These are phyloP conservation scores for Eremochloa ophiuroides DNA, from an alignment of 176 grass and related monocot species.

Conservation along the genomic window DNA sequence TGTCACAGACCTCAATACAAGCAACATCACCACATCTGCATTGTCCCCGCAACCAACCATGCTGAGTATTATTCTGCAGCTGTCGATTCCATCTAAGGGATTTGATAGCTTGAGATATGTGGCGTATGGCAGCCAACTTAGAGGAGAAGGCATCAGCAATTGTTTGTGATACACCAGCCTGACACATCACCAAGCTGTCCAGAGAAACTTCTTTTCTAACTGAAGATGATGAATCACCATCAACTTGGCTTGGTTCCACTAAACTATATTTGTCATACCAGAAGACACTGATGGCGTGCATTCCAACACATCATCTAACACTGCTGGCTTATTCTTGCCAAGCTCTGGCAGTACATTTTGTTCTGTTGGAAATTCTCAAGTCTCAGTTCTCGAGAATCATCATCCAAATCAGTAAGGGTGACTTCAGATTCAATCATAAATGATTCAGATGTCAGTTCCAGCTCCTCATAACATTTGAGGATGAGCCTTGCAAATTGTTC, in stretches of 20 bases:
- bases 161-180: conserved; percentile 50
- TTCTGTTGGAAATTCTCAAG: conserved; percentile 56
- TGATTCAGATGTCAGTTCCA: conserved; percentile 82
- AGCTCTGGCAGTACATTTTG: conserved; percentile 38
- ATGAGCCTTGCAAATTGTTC: conserved; percentile 98
- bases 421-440: conserved; percentile 87
- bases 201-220: conserved; percentile 28
- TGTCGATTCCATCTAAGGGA: conserved; percentile 95
- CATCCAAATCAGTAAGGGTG: conserved; percentile 88
- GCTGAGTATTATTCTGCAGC: conserved; percentile 63
- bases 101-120: conserved; percentile 95
- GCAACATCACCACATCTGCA: conserved; percentile 84
- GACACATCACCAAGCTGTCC: conserved; percentile 66
- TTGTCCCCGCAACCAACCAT: conserved; percentile 35
- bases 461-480: conserved; percentile 85
- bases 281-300: conserved; percentile 31
- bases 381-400: conserved; percentile 62
- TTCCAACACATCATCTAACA: conserved; percentile 30
- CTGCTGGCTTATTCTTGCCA: conserved; percentile 20
- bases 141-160: conserved; percentile 85
- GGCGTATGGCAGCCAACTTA: conserved; percentile 96
- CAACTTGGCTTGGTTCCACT: conserved; percentile 13
- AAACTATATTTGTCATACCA: neutral
- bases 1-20: conserved; percentile 95
- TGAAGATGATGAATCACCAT: conserved; percentile 38